Conservation (phyloP, 768 basidiomycete genomes). For the Lenzites betulinus region DNA sequence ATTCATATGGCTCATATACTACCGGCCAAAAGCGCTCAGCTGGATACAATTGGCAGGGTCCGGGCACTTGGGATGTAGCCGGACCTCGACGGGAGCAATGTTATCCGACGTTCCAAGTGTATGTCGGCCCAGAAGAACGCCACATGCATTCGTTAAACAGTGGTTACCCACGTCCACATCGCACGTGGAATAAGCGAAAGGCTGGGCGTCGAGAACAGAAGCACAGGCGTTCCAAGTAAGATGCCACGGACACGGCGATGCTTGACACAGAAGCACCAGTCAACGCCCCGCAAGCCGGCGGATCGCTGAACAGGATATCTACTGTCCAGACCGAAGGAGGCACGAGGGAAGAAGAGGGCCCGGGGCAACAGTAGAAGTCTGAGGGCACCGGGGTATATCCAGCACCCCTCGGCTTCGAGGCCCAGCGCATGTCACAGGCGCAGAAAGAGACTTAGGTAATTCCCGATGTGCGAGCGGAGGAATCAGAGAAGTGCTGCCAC, state of each 20-base stretch:
- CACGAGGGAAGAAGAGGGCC: neutral
- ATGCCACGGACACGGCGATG: no score
- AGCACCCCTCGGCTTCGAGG: neutral
- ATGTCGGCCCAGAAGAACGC: no score
- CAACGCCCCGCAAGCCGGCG: no score
- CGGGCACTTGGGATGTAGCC: slow-evolving; percentile 5
- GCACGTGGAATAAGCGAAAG: no score
- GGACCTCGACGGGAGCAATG: neutral
- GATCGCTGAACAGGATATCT: neutral
- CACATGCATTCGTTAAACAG: no score
- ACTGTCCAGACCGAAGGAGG: neutral
- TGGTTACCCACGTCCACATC: no score
- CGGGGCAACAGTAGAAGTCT: no score
- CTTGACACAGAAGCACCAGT: no score
- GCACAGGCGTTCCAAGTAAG: no score
- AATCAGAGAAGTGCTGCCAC: neutral
- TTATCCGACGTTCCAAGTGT: neutral
- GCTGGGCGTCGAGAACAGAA: no score
- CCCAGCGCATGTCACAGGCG: neutral
- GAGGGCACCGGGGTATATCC: neutral
- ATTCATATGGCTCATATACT: no score
- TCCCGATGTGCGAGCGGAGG: slow-evolving; percentile 14
- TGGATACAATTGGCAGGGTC: neutral
- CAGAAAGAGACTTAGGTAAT: slow-evolving; percentile 16
- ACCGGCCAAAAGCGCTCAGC: neutral